Evolutionary conservation across 169 alveolate species (phyloP).

Genomic region (Babesia sp.): DNA sequence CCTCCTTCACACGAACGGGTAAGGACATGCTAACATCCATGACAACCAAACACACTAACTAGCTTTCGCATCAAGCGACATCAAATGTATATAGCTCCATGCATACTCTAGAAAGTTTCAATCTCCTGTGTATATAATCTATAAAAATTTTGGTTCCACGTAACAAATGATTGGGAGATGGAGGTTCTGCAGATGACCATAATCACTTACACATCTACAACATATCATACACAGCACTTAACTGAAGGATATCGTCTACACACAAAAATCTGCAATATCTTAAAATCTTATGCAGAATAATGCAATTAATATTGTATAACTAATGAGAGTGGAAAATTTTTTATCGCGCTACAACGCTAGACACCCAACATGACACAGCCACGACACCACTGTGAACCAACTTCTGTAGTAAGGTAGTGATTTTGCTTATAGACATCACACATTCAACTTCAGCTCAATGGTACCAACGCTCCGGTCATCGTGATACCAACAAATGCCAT

Average conservation of each 20-base stretch:
- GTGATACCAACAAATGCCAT: no score
- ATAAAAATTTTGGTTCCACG: not conserved
- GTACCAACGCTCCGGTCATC: no score
- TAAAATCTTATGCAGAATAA: not conserved
- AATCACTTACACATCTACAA: constrained; percentile 6
- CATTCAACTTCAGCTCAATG: no score
- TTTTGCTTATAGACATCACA: not conserved
- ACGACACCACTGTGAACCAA: not conserved
- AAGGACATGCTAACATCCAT: not conserved
- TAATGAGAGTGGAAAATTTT: no score
- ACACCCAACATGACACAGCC: constrained; percentile 15
- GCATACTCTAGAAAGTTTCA: not conserved
- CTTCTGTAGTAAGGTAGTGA: not conserved
- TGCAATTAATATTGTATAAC: not conserved
- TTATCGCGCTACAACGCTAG: not conserved
- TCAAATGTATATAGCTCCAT: not conserved
- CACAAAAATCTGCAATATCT: not conserved
- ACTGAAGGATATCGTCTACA: not conserved
- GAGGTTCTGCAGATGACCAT: not conserved
- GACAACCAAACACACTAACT: not conserved
- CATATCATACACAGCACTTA: not conserved
- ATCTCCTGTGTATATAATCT: not conserved
- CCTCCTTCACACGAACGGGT: constrained; percentile 24
- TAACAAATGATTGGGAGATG: not conserved
- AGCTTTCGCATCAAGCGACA: not conserved